phyloP scores from a whole-genome alignment of 208 protist genomes.

The Phytomonas sp. region DNA sequence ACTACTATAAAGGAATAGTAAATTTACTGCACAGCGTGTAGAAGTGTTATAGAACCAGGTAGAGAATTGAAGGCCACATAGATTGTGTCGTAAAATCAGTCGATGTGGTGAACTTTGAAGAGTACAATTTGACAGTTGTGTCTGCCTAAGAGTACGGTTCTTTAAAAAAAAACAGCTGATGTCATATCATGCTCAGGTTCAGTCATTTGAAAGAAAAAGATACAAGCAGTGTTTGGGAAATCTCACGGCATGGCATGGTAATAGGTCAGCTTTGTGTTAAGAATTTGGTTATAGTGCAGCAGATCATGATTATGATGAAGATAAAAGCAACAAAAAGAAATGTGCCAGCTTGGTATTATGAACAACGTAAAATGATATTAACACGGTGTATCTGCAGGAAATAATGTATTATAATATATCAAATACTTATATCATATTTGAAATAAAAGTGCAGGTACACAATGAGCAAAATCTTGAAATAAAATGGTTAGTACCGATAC shows the following conservation, averaged over 20 bases:
- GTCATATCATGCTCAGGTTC: neutral
- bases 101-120: neutral
- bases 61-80: neutral
- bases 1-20: neutral
- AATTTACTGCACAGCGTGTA: neutral
- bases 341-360: neutral
- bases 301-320: neutral
- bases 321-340: neutral
- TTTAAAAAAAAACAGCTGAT: neutral
- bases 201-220: neutral
- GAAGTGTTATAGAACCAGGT: neutral
- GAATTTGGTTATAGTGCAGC: neutral
- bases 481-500: neutral
- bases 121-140: neutral
- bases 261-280: neutral
- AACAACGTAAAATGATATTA: neutral
- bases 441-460: neutral
- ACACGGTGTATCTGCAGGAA: neutral
- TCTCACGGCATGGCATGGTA: neutral
- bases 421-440: neutral
- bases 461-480: conserved; percentile 3
- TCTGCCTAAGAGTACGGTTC: neutral
- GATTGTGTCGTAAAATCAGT: neutral
- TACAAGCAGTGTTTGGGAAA: neutral
- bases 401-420: neutral